Percentiles rank a stretch among this genome's conserved stretches.
These are phyloP conservation scores for Panicum miliaceum DNA, from an alignment of 176 grass and related monocot species.

Conservation along the genomic window DNA sequence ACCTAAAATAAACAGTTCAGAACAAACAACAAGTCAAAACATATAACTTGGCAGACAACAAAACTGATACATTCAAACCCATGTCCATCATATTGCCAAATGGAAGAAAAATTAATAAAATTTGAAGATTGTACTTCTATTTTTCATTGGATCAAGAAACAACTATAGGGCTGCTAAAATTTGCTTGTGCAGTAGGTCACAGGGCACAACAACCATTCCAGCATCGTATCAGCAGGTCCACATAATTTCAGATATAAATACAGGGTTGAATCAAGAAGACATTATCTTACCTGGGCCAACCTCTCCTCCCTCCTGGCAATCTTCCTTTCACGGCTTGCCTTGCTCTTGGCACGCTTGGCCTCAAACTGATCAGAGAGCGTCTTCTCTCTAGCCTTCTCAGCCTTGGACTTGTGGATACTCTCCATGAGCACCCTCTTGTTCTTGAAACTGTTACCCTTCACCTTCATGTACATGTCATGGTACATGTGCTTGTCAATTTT, in stretches of 20 bases:
- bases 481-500: conserved; percentile 30
- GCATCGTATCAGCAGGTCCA: neutral
- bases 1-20: neutral
- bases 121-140: neutral
- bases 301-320: conserved; percentile 24
- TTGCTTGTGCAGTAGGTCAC: neutral
- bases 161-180: neutral
- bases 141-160: neutral
- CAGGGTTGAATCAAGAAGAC: too few relatives aligned
- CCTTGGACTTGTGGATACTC: conserved; percentile 26
- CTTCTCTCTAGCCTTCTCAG: conserved; percentile 18
- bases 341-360: conserved; percentile 31
- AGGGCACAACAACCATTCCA: neutral
- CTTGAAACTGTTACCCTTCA: conserved; percentile 8
- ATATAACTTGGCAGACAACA: neutral
- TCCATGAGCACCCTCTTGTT: conserved; percentile 30
- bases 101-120: neutral
- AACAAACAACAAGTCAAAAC: neutral
- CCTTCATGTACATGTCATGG: conserved; percentile 31
- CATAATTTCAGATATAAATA: neutral
- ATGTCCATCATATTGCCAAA: neutral
- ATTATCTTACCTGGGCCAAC: conserved; percentile 13
- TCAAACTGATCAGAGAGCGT: conserved; percentile 17
- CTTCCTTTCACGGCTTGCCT: conserved; percentile 24
- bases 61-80: neutral